A percentile compares a stretch with the other conserved stretches of the same genome.
Conservation (phyloP, 495 filamentous ascomycete species). For the Neurospora sp. region DNA sequence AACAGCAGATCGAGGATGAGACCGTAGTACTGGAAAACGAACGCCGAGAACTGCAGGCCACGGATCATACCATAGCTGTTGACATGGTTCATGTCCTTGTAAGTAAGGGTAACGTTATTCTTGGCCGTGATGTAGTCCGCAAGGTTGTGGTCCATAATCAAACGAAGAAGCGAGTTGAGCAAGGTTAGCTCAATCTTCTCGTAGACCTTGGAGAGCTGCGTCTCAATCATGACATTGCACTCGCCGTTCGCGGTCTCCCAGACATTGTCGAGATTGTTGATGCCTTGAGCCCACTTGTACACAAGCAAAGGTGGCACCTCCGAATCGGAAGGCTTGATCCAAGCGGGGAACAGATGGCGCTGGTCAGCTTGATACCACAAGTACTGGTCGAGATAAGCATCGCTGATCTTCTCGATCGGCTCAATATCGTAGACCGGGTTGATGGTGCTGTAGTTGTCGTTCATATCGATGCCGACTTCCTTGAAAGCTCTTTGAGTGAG, state of each 20-base stretch:
- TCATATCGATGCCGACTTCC: conserved; percentile 99
- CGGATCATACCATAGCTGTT: conserved; percentile 98
- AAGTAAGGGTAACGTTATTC: conserved; percentile 98
- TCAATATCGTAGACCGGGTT: conserved; percentile 99
- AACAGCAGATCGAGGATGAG: conserved; percentile 90
- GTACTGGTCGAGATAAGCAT: conserved; percentile 98
- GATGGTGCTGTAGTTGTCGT: conserved; percentile 98
- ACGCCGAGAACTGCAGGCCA: conserved; percentile 93
- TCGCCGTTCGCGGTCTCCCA: conserved; percentile 95
- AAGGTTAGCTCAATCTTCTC: conserved; percentile 98
- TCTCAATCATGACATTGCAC: conserved; percentile 99
- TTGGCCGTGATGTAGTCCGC: conserved; percentile 99
- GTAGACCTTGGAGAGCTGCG: conserved; percentile 95
- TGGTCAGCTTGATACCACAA: conserved; percentile 99
- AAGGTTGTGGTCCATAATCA: conserved; percentile 99
- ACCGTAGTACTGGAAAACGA: conserved; percentile 98
- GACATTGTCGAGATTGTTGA: conserved; percentile 97
- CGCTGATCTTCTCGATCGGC: conserved; percentile 98
- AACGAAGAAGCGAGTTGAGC: conserved; percentile 79
- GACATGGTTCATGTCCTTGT: conserved; percentile 99
- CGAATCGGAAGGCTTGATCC: conserved; percentile 99
- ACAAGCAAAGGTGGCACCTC: conserved; percentile 95
- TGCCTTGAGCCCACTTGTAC: conserved; percentile 99
- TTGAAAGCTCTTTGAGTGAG: conserved; percentile 97
- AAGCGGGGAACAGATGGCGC: conserved; percentile 92